A percentile compares a stretch with the other conserved stretches of the same genome.
These are phyloP conservation scores for Verticillium zaregamsianum DNA, from an alignment of 2,329 filamentous ascomycete species.

Conservation along the genomic window DNA sequence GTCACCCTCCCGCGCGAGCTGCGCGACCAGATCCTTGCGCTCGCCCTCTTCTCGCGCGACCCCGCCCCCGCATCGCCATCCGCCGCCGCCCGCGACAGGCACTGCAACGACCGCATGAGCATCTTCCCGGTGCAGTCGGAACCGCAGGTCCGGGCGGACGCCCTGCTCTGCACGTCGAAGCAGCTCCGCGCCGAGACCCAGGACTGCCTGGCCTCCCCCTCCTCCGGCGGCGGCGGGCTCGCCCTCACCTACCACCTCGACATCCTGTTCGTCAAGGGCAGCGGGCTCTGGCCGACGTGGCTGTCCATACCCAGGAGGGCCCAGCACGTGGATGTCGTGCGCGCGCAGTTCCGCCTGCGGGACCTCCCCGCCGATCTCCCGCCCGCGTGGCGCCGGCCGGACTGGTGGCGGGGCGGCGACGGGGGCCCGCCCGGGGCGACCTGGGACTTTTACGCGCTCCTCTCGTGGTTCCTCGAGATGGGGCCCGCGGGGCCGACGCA, in stretches of 20 bases:
- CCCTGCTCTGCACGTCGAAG: too few species aligned
- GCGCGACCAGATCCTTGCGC: conserved; percentile 10
- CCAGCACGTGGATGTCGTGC: conserved; percentile 7
- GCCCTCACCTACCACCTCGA: conserved; percentile 9
- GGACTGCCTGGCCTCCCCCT: not conserved
- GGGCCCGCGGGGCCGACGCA: conserved; percentile 4
- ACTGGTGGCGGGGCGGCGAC: conserved; percentile 9
- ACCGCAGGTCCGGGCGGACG: too few species aligned
- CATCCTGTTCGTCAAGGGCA: conserved; percentile 13
- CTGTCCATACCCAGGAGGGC: conserved; percentile 9
- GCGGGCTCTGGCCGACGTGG: conserved; percentile 15
- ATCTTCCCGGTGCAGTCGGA: too few species aligned
- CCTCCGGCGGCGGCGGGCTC: too few species aligned
- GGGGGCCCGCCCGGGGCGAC: conserved; percentile 11
- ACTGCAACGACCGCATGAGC: too few species aligned
- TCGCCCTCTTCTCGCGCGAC: conserved; percentile 7
- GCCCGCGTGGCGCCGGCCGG: conserved; percentile 11
- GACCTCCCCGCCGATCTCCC: conserved; percentile 10
- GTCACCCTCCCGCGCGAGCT: conserved; percentile 11
- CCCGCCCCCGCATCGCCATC: not conserved
- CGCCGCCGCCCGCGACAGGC: not conserved
- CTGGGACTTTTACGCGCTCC: conserved; percentile 13
- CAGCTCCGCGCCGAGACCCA: not conserved
- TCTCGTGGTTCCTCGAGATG: conserved; percentile 8
- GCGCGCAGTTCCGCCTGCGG: conserved; percentile 12